These are phyloP conservation scores for Ophiocordyceps robertsii DNA, from an alignment of 2,329 filamentous ascomycete species.

Conservation along the genomic window DNA sequence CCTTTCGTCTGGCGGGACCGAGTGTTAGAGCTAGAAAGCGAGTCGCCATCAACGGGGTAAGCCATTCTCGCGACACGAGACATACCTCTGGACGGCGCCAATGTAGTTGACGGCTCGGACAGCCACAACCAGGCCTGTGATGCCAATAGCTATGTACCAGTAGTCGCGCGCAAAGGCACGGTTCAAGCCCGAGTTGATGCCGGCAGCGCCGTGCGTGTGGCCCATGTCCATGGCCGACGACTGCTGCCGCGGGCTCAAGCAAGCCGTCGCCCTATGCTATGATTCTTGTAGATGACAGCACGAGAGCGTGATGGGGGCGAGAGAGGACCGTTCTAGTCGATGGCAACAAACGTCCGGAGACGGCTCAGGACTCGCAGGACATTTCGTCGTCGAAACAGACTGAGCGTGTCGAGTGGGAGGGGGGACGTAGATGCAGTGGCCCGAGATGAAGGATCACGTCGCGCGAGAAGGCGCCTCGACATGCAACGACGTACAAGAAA, in stretches of 20 bases:
- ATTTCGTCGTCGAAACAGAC: too few relatives aligned
- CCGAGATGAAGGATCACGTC: too few relatives aligned
- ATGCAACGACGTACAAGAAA: too few relatives aligned
- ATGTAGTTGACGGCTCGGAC: constrained; percentile 30
- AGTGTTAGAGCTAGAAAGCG: background rate
- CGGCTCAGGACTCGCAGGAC: too few relatives aligned
- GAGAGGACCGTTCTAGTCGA: too few relatives aligned
- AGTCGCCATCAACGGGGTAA: background rate
- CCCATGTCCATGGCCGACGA: constrained; percentile 15
- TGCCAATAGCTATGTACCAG: constrained; percentile 44
- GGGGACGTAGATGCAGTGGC: too few relatives aligned
- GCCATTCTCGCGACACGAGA: background rate
- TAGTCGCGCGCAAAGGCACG: constrained; percentile 38
- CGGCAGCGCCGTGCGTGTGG: constrained; percentile 16
- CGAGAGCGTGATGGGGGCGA: too few relatives aligned
- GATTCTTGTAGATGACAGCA: background rate
- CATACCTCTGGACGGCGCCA: constrained; percentile 27
- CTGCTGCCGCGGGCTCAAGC: background rate
- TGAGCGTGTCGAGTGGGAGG: too few relatives aligned
- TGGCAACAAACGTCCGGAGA: too few relatives aligned
- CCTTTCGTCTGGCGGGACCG: constrained; percentile 28
- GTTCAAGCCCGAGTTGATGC: constrained; percentile 29
- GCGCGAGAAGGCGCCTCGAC: too few relatives aligned
- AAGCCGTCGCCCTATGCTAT: background rate
- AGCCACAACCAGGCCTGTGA: constrained; percentile 26